Conservation (phyloP, 139 green algal species). For the Micractinium conductrix region DNA sequence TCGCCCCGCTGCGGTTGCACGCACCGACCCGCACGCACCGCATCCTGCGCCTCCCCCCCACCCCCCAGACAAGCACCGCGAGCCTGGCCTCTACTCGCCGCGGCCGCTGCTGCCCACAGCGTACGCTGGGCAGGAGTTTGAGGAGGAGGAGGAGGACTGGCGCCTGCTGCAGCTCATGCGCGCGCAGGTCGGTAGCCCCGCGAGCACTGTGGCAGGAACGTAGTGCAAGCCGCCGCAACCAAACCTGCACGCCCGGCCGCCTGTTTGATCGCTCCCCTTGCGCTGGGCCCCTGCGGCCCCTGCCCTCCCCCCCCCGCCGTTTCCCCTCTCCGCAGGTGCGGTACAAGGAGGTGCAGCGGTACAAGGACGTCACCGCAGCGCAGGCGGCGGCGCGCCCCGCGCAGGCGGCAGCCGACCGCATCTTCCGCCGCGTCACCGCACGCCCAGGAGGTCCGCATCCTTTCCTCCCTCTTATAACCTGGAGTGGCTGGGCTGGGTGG, state of each 20-base stretch:
- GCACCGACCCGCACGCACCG: too few relatives aligned
- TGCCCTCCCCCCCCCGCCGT: too few relatives aligned
- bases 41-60: not conserved
- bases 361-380: conserved; percentile 38
- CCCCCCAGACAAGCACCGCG: not conserved
- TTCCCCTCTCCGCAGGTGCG: conserved; percentile 29
- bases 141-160: conserved; percentile 80
- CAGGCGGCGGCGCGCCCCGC: conserved; percentile 15
- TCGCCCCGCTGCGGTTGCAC: too few relatives aligned
- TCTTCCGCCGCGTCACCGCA: conserved; percentile 54
- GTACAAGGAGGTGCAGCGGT: conserved; percentile 35
- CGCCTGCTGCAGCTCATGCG: conserved; percentile 68
- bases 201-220: too few relatives aligned
- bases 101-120: conserved; percentile 56
- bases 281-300: too few relatives aligned
- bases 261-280: too few relatives aligned
- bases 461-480: too few relatives aligned
- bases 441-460: conserved; percentile 35
- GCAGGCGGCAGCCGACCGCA: conserved; percentile 39
- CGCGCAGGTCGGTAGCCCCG: conserved; percentile 58
- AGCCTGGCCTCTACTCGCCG: conserved; percentile 65
- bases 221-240: not conserved
- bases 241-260: not conserved
- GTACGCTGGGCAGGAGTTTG: conserved; percentile 64
- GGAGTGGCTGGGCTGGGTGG: not conserved